Base-by-base conservation (phyloP, 148 eudicot genomes). In the Nepenthes mirabilis region DNA sequence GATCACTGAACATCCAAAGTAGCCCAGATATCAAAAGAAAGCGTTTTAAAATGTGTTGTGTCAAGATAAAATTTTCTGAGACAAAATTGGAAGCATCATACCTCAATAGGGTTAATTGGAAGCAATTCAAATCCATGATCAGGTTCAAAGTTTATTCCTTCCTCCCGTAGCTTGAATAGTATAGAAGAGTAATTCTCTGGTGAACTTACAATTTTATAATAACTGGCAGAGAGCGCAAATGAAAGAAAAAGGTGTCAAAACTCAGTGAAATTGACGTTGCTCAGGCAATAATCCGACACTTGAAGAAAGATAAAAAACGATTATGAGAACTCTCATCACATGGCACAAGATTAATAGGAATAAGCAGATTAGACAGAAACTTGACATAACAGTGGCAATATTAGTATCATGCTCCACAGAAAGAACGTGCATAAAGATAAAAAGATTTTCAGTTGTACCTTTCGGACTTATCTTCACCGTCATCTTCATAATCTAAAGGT, bases 71-170 rank as follows among this genome's bases (percentile, higher is more conserved):
- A 12, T 6, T 49, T 49, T 49, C n/a, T n/a, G 14, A 5, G 14
- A 49, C 10, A 11, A 45, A 49, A 49, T 5, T 14, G 47, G 40
- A 65, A 7, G 37, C 45, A 47, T 9, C 77, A 60, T 80, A 93
- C 98, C 99, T 93, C 96, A 47, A 88, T 50, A 12, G 83, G 76
- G 35, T 72, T 67, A 6, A 79, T 40, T 9, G 99, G 91, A 74
- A 93, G 74, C 60, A 93, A 70, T 60, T 93, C 96, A 68, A 62
- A 75, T 52, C 99, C 99, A 75, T 77, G 82, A 76, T 86, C 95
- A 53, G 89, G 81, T 78, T 83, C 96, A 73, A 82, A 93, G 50
- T 57, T 57, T 71, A 93, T 78, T 70, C 95, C 96, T 74, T 80
- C 90, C 48, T 86, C 95, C 6, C 84, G 87, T 56, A 93, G 81